phyloP scores from a whole-genome alignment of 1,284 basidiomycete genomes.

The Phaffia rhodozyma region DNA sequence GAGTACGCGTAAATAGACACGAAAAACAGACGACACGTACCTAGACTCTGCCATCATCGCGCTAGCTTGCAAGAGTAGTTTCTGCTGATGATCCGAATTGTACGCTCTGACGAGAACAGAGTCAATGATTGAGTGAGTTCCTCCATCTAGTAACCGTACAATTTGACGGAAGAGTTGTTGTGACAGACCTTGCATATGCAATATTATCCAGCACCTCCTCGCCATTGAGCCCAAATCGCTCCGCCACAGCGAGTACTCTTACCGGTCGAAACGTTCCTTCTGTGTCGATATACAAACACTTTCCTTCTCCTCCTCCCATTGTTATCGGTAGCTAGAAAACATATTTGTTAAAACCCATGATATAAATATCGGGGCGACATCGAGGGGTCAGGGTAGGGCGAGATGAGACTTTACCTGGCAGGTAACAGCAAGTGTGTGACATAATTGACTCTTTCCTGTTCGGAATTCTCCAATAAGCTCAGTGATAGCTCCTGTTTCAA shows the following conservation, averaged over 20 bases:
- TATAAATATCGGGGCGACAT: neutral
- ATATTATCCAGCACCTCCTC: constrained; percentile 98
- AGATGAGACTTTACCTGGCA: constrained; percentile 51
- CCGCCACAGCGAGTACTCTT: constrained; percentile 85
- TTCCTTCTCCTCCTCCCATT: constrained; percentile 98
- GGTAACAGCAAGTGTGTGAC: constrained; percentile 94
- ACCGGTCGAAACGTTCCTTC: constrained; percentile 98
- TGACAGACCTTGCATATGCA: constrained; percentile 65
- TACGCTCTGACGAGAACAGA: constrained; percentile 47
- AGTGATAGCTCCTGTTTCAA: constrained; percentile 97
- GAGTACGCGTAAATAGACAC: too few species aligned
- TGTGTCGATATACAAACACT: constrained; percentile 97
- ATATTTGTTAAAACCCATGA: neutral
- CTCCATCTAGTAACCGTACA: neutral
- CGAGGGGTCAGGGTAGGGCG: neutral
- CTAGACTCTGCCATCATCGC: constrained; percentile 95
- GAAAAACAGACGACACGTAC: constrained; percentile 38
- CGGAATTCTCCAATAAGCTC: constrained; percentile 98
- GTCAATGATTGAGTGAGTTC: neutral
- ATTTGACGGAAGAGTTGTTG: too few species aligned
- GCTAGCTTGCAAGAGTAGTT: constrained; percentile 79
- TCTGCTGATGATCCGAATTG: constrained; percentile 94
- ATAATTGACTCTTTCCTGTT: constrained; percentile 96
- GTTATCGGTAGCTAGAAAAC: constrained; percentile 60
- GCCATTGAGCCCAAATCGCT: constrained; percentile 87